phyloP scores from a whole-genome alignment of 495 filamentous ascomycete species.

The Hypoxylon fuscum region DNA sequence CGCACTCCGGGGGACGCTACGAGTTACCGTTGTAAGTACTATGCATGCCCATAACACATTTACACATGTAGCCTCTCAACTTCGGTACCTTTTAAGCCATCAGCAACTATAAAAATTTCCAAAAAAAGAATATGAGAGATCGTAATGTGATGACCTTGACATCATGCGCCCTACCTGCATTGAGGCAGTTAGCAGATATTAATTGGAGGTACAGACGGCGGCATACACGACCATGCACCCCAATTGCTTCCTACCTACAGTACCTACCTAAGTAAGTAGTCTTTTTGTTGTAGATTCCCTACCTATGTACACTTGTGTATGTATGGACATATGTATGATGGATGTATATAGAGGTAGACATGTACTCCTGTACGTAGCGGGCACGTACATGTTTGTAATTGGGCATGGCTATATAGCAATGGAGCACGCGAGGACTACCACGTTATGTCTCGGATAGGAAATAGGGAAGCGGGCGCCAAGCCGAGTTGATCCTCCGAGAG shows the following conservation, averaged over 20 bases:
- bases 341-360: neutral
- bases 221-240: constrained; percentile 1
- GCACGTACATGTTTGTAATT: constrained; percentile 22
- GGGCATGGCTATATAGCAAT: constrained; percentile 10
- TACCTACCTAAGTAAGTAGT: constrained; percentile 10
- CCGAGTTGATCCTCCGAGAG: constrained; percentile 28
- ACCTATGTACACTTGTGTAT: constrained; percentile 14
- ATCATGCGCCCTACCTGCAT: constrained; percentile 6
- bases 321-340: constrained; percentile 1
- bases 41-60: neutral
- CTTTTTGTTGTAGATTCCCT: constrained; percentile 10
- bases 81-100: too few species aligned
- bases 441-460: constrained; percentile 39
- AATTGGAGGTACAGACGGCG: constrained; percentile 4
- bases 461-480: constrained; percentile 24
- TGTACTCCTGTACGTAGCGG: constrained; percentile 6
- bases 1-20: neutral
- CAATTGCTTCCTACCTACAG: constrained; percentile 6
- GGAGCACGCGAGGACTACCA: constrained; percentile 38
- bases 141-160: constrained; percentile 4
- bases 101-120: too few species aligned
- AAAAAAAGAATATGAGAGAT: neutral
- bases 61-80: neutral
- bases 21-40: neutral
- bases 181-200: constrained; percentile 9